A percentile compares a stretch with the other conserved stretches of the same genome.
Evolutionary conservation across 148 eudicot species (phyloP).

Genomic region (Beta vulgaris): DNA sequence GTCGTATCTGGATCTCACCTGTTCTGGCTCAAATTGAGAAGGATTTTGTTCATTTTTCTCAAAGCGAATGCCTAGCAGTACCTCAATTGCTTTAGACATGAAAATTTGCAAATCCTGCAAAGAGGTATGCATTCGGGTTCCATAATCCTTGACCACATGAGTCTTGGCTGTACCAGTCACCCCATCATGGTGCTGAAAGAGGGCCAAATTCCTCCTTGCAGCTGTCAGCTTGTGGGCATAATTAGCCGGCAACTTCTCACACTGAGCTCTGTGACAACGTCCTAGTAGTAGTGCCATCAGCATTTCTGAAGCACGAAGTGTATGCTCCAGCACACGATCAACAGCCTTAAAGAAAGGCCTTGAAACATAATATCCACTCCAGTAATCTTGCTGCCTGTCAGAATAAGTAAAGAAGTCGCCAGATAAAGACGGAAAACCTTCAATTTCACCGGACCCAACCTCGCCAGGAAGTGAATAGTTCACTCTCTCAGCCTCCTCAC

Average conservation of each 20-base stretch:
- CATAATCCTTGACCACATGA: conserved; percentile 93
- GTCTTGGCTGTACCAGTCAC: conserved; percentile 98
- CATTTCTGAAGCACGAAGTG: conserved; percentile 85
- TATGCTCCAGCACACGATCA: conserved; percentile 92
- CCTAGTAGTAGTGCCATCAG: conserved; percentile 85
- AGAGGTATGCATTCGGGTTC: conserved; percentile 89
- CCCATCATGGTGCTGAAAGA: conserved; percentile 99
- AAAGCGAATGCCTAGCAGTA: conserved; percentile 68
- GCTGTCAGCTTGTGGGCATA: conserved; percentile 86
- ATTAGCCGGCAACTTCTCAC: conserved; percentile 81
- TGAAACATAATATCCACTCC: conserved; percentile 99
- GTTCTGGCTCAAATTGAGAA: conserved; percentile 80
- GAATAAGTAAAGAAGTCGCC: conserved; percentile 98
- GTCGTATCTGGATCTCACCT: conserved; percentile 71
- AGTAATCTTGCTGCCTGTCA: conserved; percentile 87
- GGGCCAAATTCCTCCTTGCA: conserved; percentile 95
- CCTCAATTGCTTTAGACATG: conserved; percentile 94
- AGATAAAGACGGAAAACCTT: conserved; percentile 88
- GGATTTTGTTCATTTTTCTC: conserved; percentile 76
- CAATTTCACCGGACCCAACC: conserved; percentile 78
- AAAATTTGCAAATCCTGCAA: conserved; percentile 86
- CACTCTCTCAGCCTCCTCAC: conserved; percentile 88
- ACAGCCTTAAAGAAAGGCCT: conserved; percentile 97
- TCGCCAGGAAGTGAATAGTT: conserved; percentile 82
- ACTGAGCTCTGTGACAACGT: conserved; percentile 67